Evolutionary conservation across 306 rosid genomes (phyloP), one percentile per base, ranked within the genome.

Genomic region (Senna tora): DNA sequence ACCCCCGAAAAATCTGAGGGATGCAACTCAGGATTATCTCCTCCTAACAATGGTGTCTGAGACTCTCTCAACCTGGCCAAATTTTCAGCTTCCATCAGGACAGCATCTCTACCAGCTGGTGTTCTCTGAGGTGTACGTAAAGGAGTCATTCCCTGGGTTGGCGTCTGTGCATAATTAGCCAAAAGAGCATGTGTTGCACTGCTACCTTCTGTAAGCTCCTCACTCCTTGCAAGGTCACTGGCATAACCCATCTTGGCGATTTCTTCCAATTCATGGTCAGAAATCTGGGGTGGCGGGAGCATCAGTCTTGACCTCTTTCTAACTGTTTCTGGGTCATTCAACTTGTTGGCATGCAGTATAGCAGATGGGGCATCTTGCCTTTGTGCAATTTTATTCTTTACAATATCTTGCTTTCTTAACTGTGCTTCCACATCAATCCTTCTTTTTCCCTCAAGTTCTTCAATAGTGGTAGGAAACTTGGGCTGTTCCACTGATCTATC

Each of bases 1-100:
- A 92, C 98, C 50, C 98, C 98, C 41, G 96, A 92, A 82, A 92
- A 92, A 76, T 92, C 96, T n/a, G 98, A 90, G 71, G 96, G 98
- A 76, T 92, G 96, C 80, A 92, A 80, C 79, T 92, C 96, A 4
- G 96, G 98, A 71, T 92, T 92, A 14, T 90, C 93, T 79, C 98
- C 98, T 81, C 98, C 98, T 64, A 92, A 80, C 57, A 92, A 80
- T 46, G 98, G 98, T 71, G 98, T 92, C 69, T 90, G 98, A 81
- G 98, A 92, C 78, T 92, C 93, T 79, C 98, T 92, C 84, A 92
- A 76, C 89, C 96, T 85, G 33, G 98, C 98, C 71, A 92, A 78
- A 78, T 92, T 92, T 78, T 90, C 95, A 65, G 98, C 98, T 78
- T 92, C 98, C 98, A 92, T 92, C 98, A 90, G 87, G 71, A 92